A percentile compares a stretch with the other conserved stretches of the same genome.
phyloP scores from a whole-genome alignment of 2,329 filamentous ascomycete species.

The Aphanocladium album region DNA sequence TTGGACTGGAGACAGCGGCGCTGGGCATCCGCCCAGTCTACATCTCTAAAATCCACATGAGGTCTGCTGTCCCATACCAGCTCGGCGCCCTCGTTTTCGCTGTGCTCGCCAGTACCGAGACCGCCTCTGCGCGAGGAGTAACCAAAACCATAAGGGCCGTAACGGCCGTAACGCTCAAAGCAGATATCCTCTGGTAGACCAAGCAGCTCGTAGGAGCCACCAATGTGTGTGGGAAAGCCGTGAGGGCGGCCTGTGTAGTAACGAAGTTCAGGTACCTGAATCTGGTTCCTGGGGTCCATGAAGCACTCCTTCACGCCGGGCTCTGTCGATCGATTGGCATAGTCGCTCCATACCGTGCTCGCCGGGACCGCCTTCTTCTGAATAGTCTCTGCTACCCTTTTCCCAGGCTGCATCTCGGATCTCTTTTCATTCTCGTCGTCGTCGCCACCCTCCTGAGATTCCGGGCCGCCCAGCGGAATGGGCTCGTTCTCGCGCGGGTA shows the following conservation, averaged over 20 bases:
- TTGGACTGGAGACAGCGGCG: conserved; percentile 69
- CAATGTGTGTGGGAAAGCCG: conserved; percentile 77
- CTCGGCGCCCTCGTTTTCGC: conserved; percentile 75
- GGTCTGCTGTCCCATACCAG: conserved; percentile 67
- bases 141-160: conserved; percentile 85
- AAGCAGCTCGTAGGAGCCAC: conserved; percentile 82
- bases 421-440: conserved; percentile 4
- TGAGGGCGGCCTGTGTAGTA: conserved; percentile 73
- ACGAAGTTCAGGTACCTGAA: conserved; percentile 64
- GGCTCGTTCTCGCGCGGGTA: conserved; percentile 68
- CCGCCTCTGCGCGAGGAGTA: conserved; percentile 77
- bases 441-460: neutral
- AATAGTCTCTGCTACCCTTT: conserved; percentile 12
- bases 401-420: conserved; percentile 16
- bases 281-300: conserved; percentile 60
- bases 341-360: conserved; percentile 32
- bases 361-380: conserved; percentile 20
- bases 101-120: conserved; percentile 77
- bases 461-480: conserved; percentile 15
- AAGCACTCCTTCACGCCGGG: conserved; percentile 67
- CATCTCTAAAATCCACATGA: conserved; percentile 69
- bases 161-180: conserved; percentile 84
- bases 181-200: conserved; percentile 80
- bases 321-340: conserved; percentile 37
- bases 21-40: conserved; percentile 78